Base-by-base conservation (phyloP, 352 stramenopile genomes). In the Globisporangium paroecandrum region DNA sequence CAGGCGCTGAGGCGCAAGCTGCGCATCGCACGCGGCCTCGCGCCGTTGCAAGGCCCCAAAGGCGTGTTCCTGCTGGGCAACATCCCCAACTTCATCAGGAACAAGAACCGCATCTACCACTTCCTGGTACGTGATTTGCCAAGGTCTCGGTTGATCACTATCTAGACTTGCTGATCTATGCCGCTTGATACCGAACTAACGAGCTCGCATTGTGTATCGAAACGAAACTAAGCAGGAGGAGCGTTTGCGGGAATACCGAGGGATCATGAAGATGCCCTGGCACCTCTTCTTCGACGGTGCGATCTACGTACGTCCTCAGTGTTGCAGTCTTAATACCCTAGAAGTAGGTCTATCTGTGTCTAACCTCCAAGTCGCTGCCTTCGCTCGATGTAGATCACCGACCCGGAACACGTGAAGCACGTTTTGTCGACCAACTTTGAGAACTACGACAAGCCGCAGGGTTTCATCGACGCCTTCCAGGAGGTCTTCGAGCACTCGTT, bases 361-460 rank as follows among this genome's bases (percentile, higher is more conserved):
- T 54, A 53, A 62, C 25, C 7, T 34, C 34, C 54, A 68, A 4
- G 24, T 12, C 34, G 0, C 9, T 54, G 46, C 8, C 18, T 54
- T 54, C 46, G 36, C 36, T 22, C 51, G 12, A n/a, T 13, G 27
- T 49, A 83, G 73, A 80, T 89, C 60, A 84, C 79, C 5, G 77
- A 85, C 41, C 82, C 84, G 10, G 73, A 74, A 10, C 79, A 93
- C 62, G 79, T 93, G 8, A 74, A 90, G 65, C 81, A 93, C 73
- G 75, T 93, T 20, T 66, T 90, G 24, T 68, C 78, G 13, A 89
- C 79, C 1, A 89, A 90, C 20, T 79, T 88, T 49, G 66, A 68
- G 65, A 93, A 93, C 65, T 93, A 90, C 72, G 69, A 91, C 64
- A 93, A 93, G 70, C 81, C 84, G 3, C 73, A 87, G 60, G 78